Evolutionary conservation across 2,329 filamentous ascomycete genomes (phyloP), one percentile per base, ranked within the genome.

Genomic region (Colletotrichum lentis): DNA sequence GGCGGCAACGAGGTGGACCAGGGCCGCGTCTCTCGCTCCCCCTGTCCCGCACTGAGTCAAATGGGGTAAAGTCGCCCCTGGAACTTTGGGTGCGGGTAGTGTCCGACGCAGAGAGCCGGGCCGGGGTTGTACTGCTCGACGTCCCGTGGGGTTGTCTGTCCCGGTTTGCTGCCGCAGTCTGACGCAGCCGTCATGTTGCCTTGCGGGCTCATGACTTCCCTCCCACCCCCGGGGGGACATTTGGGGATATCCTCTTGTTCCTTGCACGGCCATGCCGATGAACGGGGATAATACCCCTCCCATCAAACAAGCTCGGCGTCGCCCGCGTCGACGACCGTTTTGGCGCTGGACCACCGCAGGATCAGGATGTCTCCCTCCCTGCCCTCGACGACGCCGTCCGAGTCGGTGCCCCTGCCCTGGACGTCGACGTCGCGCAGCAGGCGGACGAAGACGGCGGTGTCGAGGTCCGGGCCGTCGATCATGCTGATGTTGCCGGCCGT

Each of bases 401-500:
- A 83, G 71, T 91, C 89, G 10, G 88, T 89, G 14, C 90, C 90
- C 70, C 84, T 84, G 7, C 88, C 85, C 65, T 83, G 80, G 14
- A 89, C 85, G 5, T 86, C 81, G 3, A 83, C 81, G 74, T 91
- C 88, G 62, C 83, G 84, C 61, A 94, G 79, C 56, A 92, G 84
- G 69, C 95, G 84, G 47, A 94, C 88, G 78, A 99, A 97, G 2
- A 98, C 94, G 8, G 93, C 93, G 2, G 87, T 85, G 69, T 96
- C 91, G 55, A 89, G 80, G 76, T 98, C 96, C 0, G 96, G 96
- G 2, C 87, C 84, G 75, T 97, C 94, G 37, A 98, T 88, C 96
- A 99, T 99, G 80, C 88, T 94, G 64, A 95, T 90, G 11, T 94
- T 94, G 37, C 94, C 95, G 0, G 91, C 90, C 16, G 91, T 92